Evolutionary conservation across 2,329 filamentous ascomycete genomes (phyloP).

Genomic region (Falciphora oryzae): DNA sequence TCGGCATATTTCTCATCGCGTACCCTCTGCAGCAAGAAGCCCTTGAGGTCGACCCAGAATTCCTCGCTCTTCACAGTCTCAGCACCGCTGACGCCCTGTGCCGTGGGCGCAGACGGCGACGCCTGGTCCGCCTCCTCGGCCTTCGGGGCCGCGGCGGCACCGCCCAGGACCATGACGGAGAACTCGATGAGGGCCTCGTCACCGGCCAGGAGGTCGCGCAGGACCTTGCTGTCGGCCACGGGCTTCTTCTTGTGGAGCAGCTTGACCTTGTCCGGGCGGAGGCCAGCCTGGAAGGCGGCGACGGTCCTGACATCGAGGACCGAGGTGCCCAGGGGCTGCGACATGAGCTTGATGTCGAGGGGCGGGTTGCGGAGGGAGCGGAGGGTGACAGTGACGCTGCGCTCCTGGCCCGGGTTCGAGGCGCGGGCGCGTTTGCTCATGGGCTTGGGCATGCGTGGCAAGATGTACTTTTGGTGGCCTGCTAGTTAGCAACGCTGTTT

Average conservation of each 20-base stretch:
- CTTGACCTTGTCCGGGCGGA: constrained; percentile 75
- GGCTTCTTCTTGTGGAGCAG: constrained; percentile 86
- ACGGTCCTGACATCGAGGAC: constrained; percentile 72
- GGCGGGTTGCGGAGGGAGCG: constrained; percentile 73
- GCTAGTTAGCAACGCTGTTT: constrained; percentile 13
- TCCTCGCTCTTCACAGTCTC: constrained; percentile 61
- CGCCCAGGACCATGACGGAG: constrained; percentile 82
- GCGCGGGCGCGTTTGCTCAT: constrained; percentile 43
- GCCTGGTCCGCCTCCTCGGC: constrained; percentile 34
- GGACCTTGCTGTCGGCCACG: constrained; percentile 66
- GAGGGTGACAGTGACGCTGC: constrained; percentile 53
- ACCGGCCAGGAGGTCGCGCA: constrained; percentile 65
- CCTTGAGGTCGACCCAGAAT: constrained; percentile 84
- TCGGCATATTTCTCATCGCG: constrained; percentile 63
- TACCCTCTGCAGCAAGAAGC: constrained; percentile 73
- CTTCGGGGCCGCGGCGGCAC: constrained; percentile 37
- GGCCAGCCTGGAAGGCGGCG: constrained; percentile 57
- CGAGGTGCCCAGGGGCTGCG: constrained; percentile 61
- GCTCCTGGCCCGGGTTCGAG: constrained; percentile 46
- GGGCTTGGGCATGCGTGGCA: constrained; percentile 59
- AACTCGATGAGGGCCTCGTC: constrained; percentile 62
- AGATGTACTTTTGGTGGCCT: constrained; percentile 52
- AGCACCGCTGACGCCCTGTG: constrained; percentile 48
- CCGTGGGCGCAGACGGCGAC: constrained; percentile 34
- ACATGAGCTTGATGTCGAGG: constrained; percentile 60